Base-by-base conservation (phyloP, 176 grass and related monocot genomes). In the Zoysia pacifica region DNA sequence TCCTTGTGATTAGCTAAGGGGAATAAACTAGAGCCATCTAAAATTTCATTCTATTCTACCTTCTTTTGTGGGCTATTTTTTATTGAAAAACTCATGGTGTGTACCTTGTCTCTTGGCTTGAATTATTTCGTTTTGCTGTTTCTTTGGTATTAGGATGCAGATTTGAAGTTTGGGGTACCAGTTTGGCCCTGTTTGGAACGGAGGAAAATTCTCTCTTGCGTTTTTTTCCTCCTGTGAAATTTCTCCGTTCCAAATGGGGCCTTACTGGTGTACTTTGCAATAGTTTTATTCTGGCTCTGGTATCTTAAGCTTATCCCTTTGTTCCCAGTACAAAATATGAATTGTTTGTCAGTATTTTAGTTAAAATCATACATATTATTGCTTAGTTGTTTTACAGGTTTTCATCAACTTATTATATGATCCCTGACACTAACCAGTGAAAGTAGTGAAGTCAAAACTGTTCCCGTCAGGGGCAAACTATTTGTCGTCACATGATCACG, bases 1-100 rank as follows among this genome's bases (percentile, higher is more conserved):
- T 68, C 59, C 61, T 48, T 86, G 72, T 85, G 83, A 85, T 76
- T 74, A 73, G 50, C 78, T 78, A 65, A 20, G 58, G 50, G 77
- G 72, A 82, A 85, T 88, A 89, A 89, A 78, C 67, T 67, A 62
- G 78, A 62, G 44, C 45, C 73, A 78, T 78, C 83, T 73, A 35
- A 66, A 81, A 85, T 73, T 86, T 53, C 67, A 73, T 86, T 73
- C 61, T 16, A 82, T 81, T 72, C 73, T 35, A 62, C 45, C 60
- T 15, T 61, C 66, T 75, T 69, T 20, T 62, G 38, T 81, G 48
- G 44, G 43, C 7, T 28, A 28, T 19, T 9, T 53, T 67, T 48
- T 35, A 20, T 53, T 20, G 13, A 59, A 36, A 51, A 10, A 10
- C 28, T 11, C 18, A 7, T 7, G 16, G 20, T 4, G 3, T 10